Evolutionary conservation across 805 yeast genomes (phyloP), one percentile per base, ranked within the genome.

Genomic region (Tetrapisispora taiwanensis): DNA sequence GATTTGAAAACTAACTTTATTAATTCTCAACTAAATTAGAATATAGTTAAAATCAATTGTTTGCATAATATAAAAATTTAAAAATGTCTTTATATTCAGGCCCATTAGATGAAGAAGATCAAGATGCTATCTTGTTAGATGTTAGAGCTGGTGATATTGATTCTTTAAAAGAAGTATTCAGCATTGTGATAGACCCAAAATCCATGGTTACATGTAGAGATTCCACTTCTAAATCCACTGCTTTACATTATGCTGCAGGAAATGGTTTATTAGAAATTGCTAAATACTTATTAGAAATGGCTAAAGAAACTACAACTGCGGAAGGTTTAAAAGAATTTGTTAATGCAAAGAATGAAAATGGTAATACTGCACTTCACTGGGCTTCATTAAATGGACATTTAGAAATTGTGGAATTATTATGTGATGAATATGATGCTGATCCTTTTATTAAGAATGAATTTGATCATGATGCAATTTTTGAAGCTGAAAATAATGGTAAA

Each of bases 321-420:
- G 68, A 61, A 28, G 72, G 77, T 9, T 76, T 77, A 14, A 63
- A 59, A n/a, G 49, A 52, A 14, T 62, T 75, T 34, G 72, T 78
- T 17, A 73, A 76, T 48, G 56, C 63, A 17, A 71, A 69, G 44
- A 92, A 92, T 59, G 83, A 77, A 41, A 77, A 83, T 18, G 98
- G 97, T 1, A 92, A 92, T 62, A 89, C 98, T 0, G 84, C 97
- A 1, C 70, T 92, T 50, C 97, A 92, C 62, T 92, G 99, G 99
- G 97, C 97, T 0, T 75, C 95, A 0, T 75, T 79, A 51, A 88
- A 85, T 55, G 97, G 97, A 1, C 88, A 88, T 54, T 62, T 86
- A 46, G 79, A 75, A 3, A 68, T 81, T 8, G 90, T 86, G 18
- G 66, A 82, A 59, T 54, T 76, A 12, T 67, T 92, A 36, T 80